Evolutionary conservation across 176 grass and related monocot genomes (phyloP).

Genomic region (Urochloa ruziziensis): DNA sequence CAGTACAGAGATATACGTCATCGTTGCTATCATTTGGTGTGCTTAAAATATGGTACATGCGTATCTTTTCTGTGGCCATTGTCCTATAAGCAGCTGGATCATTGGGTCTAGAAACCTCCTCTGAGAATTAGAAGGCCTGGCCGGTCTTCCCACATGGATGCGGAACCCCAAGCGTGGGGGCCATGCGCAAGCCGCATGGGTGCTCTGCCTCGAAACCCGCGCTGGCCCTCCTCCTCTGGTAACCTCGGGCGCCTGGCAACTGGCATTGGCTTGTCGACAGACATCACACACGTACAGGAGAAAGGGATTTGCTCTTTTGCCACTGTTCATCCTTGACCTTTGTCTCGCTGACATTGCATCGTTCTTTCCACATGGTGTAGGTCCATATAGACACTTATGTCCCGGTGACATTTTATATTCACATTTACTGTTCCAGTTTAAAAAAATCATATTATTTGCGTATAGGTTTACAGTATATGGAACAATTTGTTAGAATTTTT

Average conservation of each 20-base stretch:
- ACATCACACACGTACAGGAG: neutral
- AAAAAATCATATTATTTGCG: too few species aligned
- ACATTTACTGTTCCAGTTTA: too few species aligned
- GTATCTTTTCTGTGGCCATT: too few species aligned
- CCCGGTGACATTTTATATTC: too few species aligned
- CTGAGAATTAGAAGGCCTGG: neutral
- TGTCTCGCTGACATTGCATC: too few species aligned
- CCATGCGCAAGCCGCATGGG: neutral
- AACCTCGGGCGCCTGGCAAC: neutral
- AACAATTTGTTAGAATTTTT: neutral
- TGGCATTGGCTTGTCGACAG: neutral
- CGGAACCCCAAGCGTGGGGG: neutral
- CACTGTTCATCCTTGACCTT: neutral
- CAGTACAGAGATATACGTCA: too few species aligned
- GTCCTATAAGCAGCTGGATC: neutral
- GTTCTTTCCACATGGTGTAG: too few species aligned
- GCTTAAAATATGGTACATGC: too few species aligned
- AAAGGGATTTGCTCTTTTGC: neutral
- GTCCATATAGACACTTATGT: too few species aligned
- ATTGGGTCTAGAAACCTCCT: neutral
- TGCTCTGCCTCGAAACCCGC: neutral
- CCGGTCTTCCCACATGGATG: neutral
- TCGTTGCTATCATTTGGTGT: too few species aligned
- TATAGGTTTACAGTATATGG: too few species aligned
- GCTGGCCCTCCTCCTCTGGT: neutral